These are phyloP conservation scores for Rubus parviflorus DNA, from an alignment of 306 rosid species.

Conservation along the genomic window DNA sequence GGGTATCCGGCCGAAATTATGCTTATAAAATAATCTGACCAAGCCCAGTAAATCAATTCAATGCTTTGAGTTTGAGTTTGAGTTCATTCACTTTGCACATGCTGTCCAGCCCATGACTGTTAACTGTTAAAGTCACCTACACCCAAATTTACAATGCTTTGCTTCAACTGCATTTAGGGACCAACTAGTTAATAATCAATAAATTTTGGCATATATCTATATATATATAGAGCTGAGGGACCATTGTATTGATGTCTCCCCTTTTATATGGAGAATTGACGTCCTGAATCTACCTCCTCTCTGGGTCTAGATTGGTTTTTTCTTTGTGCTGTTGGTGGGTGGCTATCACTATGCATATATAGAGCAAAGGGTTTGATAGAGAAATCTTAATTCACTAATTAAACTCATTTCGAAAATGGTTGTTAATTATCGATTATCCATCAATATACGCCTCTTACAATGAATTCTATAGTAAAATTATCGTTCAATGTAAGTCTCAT, in stretches of 20 bases:
- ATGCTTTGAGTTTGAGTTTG: background rate
- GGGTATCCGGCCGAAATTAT: background rate
- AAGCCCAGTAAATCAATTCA: constrained; percentile 35
- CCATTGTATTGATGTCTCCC: constrained; percentile 16
- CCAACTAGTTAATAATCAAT: constrained; percentile 39
- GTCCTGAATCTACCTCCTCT: background rate
- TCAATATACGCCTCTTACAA: background rate
- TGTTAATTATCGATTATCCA: background rate
- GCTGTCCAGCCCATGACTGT: constrained; percentile 59
- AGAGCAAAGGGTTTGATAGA: background rate
- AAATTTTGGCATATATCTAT: background rate
- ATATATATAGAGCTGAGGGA: background rate
- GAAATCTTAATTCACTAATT: background rate
- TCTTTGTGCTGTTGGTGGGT: constrained; percentile 16
- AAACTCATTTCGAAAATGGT: background rate
- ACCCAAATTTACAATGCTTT: constrained; percentile 10
- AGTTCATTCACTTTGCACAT: constrained; percentile 29
- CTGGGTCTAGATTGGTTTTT: background rate
- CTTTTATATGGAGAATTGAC: background rate
- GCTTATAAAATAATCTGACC: background rate
- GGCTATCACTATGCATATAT: constrained; percentile 13
- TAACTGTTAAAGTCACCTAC: constrained; percentile 27
- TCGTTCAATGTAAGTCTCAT: too few relatives aligned
- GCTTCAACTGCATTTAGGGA: constrained; percentile 46
- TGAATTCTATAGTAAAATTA: background rate